Base-by-base conservation (phyloP, 805 yeast genomes). In the Peterozyma toletana region DNA sequence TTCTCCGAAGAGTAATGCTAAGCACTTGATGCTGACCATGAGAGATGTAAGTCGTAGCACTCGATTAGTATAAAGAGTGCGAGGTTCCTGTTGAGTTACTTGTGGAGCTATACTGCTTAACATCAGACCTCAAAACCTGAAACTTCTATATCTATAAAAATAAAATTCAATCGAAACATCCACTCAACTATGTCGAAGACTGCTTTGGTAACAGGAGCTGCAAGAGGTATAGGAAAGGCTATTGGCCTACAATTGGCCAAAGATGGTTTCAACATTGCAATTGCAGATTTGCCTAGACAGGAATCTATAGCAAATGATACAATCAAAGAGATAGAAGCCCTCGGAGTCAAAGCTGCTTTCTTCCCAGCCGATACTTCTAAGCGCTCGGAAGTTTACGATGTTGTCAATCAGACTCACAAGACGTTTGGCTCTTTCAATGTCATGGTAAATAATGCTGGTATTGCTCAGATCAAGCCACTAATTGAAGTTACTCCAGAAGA, bases 161-260 rank as follows among this genome's bases (percentile, higher is more conserved):
- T n/a, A n/a, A n/a, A n/a, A n/a, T n/a, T n/a, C n/a, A n/a, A n/a
- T n/a, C n/a, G 27, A 21, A 21, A 21, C 27, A 21, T 21, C 4
- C 27, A 21, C 4, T 9, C 34, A 31, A 14, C 5, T 9, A 31
- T 31, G 13, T 11, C 33, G 14, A 43, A 38, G 33, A 30, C 40
- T 6, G 85, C 78, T 5, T 64, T 80, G 38, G 73, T 78, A 30
- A 75, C 81, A 1, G 84, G 84, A 10, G 78, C 80, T 6, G 75
- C 82, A 0, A 68, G 77, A 0, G 84, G 85, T 13, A 78, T 78
- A 42, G 85, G 85, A 0, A 69, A 60, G 46, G 67, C 65, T 16
- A 50, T 76, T 5, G 70, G 79, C 6, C 50, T 57, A 15, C 75
- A 72, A 48, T 63, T 78, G 37, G 64, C 70, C 17, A 47, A 55